Evolutionary conservation across 2,329 filamentous ascomycete species (phyloP), one percentile per base, ranked within the genome.

Genomic region (Capronia epimyces): DNA sequence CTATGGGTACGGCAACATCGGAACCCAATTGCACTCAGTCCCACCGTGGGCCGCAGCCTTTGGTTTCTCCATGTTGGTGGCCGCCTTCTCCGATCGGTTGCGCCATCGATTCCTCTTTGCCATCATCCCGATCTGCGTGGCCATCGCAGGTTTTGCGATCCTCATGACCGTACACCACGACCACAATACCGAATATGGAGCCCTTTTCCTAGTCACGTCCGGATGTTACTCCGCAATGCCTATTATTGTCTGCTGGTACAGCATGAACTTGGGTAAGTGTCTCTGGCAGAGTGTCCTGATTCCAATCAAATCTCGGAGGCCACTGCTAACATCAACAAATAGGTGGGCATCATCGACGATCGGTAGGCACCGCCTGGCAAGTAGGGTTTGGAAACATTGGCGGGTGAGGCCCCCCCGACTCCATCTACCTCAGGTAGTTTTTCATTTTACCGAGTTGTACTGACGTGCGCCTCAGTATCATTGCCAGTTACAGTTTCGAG

Each of bases 1-100:
- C 6, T 88, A 84, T 64, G 73, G 82, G 32, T 79, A 79, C 66
- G 67, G 68, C n/a, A 63, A 67, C 1, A 78, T 79, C 54, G 67
- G 76, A 55, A 79, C 76, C 0, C 77, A 79, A 49, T 64, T 79
- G 1, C 73, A 78, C 64, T 73, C 69, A 12, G 77, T 79, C 0
- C 77, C 77, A 2, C 76, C 65, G 0, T 67, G 65, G 66, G 62
- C 62, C 6, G 60, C 56, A 2, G 59, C 64, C 1, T 67, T 65
- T 44, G 62, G 51, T n/a, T 64, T 66, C 46, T 61, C 62, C n/a
- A 62, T 67, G 55, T 34, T 64, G 34, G 49, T 65, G 10, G 65
- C 66, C 3, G 60, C 50, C 25, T 45, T 63, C 42, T 63, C 59
- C 5, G 66, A 67, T 48, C 47, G 47, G 24, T 20, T 61, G 1